Conservation (phyloP, 148 eudicot species). For the Rhododendron williamsianum region DNA sequence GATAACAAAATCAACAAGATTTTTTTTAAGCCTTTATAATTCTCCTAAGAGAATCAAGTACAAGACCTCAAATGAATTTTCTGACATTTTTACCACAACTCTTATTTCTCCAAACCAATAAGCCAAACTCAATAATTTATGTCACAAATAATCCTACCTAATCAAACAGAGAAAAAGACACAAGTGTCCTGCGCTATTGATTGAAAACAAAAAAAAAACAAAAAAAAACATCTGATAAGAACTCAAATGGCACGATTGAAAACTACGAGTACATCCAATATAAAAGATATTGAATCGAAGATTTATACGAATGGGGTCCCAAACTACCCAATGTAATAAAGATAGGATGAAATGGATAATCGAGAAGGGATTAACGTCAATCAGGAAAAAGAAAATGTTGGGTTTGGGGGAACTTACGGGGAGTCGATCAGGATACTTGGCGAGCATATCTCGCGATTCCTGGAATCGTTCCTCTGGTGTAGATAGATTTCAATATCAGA, state of each 20-base stretch:
- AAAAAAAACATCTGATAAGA: neutral
- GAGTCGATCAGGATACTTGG: conserved; percentile 76
- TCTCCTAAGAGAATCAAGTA: neutral
- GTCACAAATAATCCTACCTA: neutral
- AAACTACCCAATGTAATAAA: neutral
- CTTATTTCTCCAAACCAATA: neutral
- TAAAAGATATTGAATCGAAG: neutral
- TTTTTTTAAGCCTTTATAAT: neutral
- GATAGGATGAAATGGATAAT: neutral
- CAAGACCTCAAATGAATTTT: neutral
- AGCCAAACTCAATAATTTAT: neutral
- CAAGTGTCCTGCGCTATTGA: neutral
- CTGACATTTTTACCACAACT: neutral
- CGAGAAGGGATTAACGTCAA: neutral
- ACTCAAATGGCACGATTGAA: neutral
- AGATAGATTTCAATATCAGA: neutral
- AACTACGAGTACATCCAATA: neutral
- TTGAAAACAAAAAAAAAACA: neutral
- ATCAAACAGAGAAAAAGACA: neutral
- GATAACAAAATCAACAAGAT: neutral
- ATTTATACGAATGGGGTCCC: neutral
- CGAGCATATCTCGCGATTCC: conserved; percentile 74
- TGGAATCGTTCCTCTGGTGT: conserved; percentile 55
- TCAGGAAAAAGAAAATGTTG: neutral
- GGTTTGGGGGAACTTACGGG: conserved; percentile 40